Conservation (phyloP, 164 flowering plant species). For the Magnolia kwangsiensis region DNA sequence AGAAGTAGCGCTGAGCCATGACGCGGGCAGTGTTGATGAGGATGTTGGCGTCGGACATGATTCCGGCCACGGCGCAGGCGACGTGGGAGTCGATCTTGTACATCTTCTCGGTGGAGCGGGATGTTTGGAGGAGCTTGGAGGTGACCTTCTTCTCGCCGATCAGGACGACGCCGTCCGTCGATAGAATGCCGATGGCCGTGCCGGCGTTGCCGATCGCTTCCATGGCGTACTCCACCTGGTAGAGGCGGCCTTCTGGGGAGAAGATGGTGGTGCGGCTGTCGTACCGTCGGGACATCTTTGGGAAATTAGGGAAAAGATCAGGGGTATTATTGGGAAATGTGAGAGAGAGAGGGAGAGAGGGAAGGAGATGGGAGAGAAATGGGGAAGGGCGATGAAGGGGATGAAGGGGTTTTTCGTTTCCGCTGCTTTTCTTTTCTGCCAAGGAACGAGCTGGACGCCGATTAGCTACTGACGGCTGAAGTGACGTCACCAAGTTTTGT, state of each 20-base stretch:
- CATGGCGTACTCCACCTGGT: slow-evolving; percentile 28
- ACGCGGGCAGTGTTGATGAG: slow-evolving; percentile 23
- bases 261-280: slow-evolving; percentile 24
- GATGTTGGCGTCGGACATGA: slow-evolving; percentile 26
- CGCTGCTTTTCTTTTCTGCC: no score
- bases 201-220: slow-evolving; percentile 27
- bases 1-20: slow-evolving; percentile 22
- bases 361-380: no score
- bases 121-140: slow-evolving; percentile 25
- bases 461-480: no score
- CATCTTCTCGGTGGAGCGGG: slow-evolving; percentile 22
- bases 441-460: no score
- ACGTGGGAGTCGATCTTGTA: slow-evolving; percentile 22
- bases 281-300: slow-evolving; percentile 22
- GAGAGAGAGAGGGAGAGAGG: no score
- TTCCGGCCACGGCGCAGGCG: slow-evolving; percentile 24
- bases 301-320: neutral
- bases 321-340: neutral
- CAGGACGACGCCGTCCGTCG: slow-evolving; percentile 22
- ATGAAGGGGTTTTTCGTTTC: no score
- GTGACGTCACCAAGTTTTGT: no score
- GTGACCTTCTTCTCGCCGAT: slow-evolving; percentile 28
- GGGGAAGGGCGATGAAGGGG: no score
- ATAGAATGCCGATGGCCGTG: slow-evolving; percentile 20
- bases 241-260: slow-evolving; percentile 25